phyloP scores from a whole-genome alignment of 2,329 filamentous ascomycete genomes.

The Seiridium unicorne region DNA sequence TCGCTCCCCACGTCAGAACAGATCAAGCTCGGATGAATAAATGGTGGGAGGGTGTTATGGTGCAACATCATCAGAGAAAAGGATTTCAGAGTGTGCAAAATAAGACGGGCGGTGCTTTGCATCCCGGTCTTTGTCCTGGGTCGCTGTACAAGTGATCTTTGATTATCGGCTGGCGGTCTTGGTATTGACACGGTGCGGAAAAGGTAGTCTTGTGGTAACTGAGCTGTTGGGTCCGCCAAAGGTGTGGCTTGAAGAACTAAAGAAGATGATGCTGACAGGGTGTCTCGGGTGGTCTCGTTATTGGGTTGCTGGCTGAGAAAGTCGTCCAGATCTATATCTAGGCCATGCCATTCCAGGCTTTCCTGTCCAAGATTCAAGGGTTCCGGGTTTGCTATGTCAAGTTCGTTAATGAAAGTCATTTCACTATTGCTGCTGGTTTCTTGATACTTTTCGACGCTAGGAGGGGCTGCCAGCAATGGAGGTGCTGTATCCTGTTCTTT shows the following conservation, averaged over 20 bases:
- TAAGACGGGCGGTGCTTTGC: slow-evolving; percentile 32
- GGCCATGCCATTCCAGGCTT: neutral
- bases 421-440: neutral
- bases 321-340: neutral
- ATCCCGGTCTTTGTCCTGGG: slow-evolving; percentile 22
- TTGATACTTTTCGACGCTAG: too few species aligned
- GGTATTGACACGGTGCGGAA: slow-evolving; percentile 19
- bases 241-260: neutral
- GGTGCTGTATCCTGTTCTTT: neutral
- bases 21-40: slow-evolving; percentile 35
- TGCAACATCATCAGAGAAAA: slow-evolving; percentile 38
- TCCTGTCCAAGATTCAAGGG: neutral
- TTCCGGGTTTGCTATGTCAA: neutral
- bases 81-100: slow-evolving; percentile 38
- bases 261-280: neutral
- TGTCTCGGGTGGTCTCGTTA: too few species aligned
- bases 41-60: slow-evolving; percentile 37
- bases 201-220: slow-evolving; percentile 1
- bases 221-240: slow-evolving; percentile 8
- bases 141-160: slow-evolving; percentile 25
- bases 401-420: neutral
- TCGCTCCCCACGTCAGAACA: slow-evolving; percentile 18
- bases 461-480: neutral
- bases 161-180: slow-evolving; percentile 12
- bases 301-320: neutral